Conservation (phyloP, 768 basidiomycete genomes). For the Serendipita indica region DNA sequence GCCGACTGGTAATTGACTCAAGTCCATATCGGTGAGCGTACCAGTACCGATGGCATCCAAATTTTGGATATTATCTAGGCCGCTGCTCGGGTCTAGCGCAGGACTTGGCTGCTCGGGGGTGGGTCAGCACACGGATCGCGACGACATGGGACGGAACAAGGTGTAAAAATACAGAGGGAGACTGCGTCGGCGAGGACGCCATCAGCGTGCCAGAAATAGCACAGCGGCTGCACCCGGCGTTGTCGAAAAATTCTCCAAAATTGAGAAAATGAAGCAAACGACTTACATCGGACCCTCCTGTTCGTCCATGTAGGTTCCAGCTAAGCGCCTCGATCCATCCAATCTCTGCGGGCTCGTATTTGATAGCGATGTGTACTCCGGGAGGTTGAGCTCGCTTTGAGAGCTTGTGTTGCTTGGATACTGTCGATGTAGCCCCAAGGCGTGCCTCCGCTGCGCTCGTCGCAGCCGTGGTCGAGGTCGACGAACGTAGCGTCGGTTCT, state of each 20-base stretch:
- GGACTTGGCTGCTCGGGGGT: no score
- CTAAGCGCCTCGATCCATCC: neutral
- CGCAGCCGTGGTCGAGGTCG: neutral
- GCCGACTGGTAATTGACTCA: neutral
- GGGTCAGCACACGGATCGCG: no score
- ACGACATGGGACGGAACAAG: no score
- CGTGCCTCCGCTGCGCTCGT: neutral
- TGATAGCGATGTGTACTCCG: neutral
- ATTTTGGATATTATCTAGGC: neutral
- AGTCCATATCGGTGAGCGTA: neutral
- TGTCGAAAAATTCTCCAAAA: neutral
- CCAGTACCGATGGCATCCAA: neutral
- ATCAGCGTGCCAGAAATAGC: constrained; percentile 2
- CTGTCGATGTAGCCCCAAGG: neutral
- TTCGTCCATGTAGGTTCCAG: constrained; percentile 1
- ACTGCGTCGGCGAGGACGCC: no score
- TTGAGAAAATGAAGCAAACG: neutral
- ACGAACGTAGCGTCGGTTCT: neutral
- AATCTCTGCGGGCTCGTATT: neutral
- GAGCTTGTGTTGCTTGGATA: neutral
- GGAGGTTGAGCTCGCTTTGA: neutral
- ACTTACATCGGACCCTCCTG: neutral
- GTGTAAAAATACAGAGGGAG: no score
- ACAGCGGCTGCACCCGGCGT: neutral
- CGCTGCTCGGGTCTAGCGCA: no score